phyloP scores from a whole-genome alignment of 352 stramenopile genomes.

The Phytophthora constricta region DNA sequence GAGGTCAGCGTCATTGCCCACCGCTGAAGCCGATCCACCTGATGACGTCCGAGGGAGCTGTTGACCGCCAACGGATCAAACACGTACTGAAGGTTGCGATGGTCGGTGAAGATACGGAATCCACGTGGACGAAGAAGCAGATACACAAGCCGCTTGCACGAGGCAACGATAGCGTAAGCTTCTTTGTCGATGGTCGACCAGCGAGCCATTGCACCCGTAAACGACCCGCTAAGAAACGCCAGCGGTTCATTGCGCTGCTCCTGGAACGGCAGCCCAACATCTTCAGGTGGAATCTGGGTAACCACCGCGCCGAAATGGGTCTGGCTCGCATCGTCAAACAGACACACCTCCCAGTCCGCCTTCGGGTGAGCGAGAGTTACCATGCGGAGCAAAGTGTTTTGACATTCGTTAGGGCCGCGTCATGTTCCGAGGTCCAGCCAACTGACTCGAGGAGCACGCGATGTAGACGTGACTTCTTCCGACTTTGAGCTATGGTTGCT shows the following conservation, averaged over 20 bases:
- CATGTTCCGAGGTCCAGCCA: not conserved
- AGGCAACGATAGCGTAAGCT: conserved; percentile 18
- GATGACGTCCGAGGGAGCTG: conserved; percentile 5
- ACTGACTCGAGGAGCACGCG: not conserved
- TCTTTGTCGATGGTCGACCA: conserved; percentile 35
- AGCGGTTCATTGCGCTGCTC: not conserved
- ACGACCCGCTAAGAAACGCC: conserved; percentile 6
- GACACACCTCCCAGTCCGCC: not conserved
- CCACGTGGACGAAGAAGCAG: conserved; percentile 12
- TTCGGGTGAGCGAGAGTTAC: not conserved
- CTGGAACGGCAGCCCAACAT: not conserved
- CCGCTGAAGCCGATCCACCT: conserved; percentile 18
- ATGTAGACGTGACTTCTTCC: not conserved
- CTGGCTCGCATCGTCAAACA: conserved; percentile 7
- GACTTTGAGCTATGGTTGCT: not conserved
- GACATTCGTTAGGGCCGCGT: not conserved
- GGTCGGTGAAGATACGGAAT: conserved; percentile 30
- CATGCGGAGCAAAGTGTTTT: not conserved
- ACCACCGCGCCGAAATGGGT: conserved; percentile 1
- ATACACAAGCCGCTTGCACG: conserved; percentile 12
- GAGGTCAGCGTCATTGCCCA: conserved; percentile 17
- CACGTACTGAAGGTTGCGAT: conserved; percentile 25
- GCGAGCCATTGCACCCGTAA: not conserved
- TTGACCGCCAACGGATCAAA: conserved; percentile 16
- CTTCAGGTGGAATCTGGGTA: not conserved